Evolutionary conservation across 2,329 filamentous ascomycete genomes (phyloP).

Genomic region (Sclerotinia minor): DNA sequence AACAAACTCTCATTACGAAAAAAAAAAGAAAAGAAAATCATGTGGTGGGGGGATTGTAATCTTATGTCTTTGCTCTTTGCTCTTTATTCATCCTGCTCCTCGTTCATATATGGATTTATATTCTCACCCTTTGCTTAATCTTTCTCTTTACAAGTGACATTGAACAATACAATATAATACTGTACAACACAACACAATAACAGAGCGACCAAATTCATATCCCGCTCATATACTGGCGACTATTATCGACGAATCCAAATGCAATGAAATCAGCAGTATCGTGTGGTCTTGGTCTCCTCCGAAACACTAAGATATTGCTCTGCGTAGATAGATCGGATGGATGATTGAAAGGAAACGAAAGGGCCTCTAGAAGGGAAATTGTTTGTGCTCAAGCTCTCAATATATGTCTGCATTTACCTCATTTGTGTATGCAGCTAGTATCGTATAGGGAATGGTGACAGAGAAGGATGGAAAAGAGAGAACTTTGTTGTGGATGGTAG

Average conservation of each 20-base stretch:
- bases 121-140: background rate
- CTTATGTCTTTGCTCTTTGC: background rate
- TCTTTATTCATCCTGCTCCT: background rate
- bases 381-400: background rate
- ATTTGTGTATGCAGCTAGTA: background rate
- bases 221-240: background rate
- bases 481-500: background rate
- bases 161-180: no score
- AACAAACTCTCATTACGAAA: slow-evolving; percentile 5
- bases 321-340: background rate
- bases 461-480: background rate
- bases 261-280: background rate
- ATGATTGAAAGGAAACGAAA: background rate
- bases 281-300: background rate
- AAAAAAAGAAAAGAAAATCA: no score
- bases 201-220: background rate
- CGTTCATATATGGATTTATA: background rate
- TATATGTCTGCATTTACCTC: background rate
- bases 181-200: background rate
- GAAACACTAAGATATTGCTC: background rate
- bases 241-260: background rate
- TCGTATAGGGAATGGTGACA: background rate
- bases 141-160: background rate
- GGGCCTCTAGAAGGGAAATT: background rate
- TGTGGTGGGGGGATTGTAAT: no score